phyloP scores from a whole-genome alignment of 2,329 filamentous ascomycete species.

The Hypomyces rosellus region DNA sequence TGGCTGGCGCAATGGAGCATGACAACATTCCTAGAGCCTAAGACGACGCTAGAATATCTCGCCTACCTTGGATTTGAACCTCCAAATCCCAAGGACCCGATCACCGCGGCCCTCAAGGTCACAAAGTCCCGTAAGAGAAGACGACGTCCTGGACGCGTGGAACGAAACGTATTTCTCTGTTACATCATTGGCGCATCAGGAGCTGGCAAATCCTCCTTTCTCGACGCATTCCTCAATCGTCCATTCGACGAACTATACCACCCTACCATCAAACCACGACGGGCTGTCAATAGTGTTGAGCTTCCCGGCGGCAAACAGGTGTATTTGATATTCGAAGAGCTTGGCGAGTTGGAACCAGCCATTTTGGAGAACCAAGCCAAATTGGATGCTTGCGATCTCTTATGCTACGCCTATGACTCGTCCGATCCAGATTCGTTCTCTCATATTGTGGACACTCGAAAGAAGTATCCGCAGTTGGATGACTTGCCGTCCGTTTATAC shows the following conservation, averaged over 20 bases:
- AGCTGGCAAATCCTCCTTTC: conserved; percentile 83
- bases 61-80: conserved; percentile 94
- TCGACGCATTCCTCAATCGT: conserved; percentile 86
- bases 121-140: conserved; percentile 87
- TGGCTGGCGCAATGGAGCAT: conserved; percentile 99
- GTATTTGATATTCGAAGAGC: conserved; percentile 90
- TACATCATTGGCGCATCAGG: conserved; percentile 82
- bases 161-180: conserved; percentile 89
- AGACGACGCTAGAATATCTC: conserved; percentile 90
- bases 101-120: conserved; percentile 80
- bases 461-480: conserved; percentile 75
- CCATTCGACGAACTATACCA: conserved; percentile 80
- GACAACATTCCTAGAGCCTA: conserved; percentile 95
- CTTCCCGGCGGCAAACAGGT: conserved; percentile 93
- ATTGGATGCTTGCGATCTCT: conserved; percentile 84
- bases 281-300: conserved; percentile 93
- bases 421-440: conserved; percentile 94
- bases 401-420: conserved; percentile 95
- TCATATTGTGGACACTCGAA: conserved; percentile 76
- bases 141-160: conserved; percentile 74
- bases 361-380: conserved; percentile 88
- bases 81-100: conserved; percentile 65
- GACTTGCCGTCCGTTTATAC: conserved; percentile 88
- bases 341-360: conserved; percentile 90
- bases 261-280: conserved; percentile 90